These are phyloP conservation scores for Endogone sp. DNA, from an alignment of 192 early-diverging fungal species.

Conservation along the genomic window DNA sequence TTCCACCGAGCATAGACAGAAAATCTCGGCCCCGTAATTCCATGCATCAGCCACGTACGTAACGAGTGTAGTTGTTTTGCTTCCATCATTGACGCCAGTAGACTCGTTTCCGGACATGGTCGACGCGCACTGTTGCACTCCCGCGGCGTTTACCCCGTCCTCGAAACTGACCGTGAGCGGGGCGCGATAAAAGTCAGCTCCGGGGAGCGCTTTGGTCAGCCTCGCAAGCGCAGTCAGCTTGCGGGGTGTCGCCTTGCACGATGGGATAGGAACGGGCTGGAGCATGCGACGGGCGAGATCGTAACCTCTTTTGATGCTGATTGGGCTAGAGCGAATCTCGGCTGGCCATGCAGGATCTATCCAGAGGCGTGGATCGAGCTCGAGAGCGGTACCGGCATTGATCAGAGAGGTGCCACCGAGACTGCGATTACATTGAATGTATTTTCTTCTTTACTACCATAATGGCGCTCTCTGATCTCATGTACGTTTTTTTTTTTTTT, in stretches of 20 bases:
- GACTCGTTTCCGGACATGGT: conserved; percentile 40
- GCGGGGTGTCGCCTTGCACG: not conserved
- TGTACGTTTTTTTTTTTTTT: too few species aligned
- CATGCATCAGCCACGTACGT: conserved; percentile 46
- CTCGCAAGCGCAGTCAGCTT: not conserved
- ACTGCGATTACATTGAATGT: conserved; percentile 17
- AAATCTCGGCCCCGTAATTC: conserved; percentile 47
- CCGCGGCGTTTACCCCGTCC: conserved; percentile 35
- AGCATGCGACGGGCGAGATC: not conserved
- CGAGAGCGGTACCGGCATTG: conserved; percentile 40
- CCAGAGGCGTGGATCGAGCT: conserved; percentile 35
- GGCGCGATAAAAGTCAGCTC: conserved; percentile 29
- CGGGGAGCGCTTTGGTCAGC: conserved; percentile 8
- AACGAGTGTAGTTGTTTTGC: conserved; percentile 41
- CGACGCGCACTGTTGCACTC: conserved; percentile 29
- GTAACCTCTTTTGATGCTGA: not conserved
- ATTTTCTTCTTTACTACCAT: conserved; percentile 27
- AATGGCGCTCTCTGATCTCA: too few species aligned
- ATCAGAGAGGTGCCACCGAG: conserved; percentile 43
- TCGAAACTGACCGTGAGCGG: conserved; percentile 38
- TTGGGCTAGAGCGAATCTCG: not conserved
- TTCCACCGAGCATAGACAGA: conserved; percentile 28
- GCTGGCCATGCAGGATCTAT: not conserved
- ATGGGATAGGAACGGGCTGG: not conserved
- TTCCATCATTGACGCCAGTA: conserved; percentile 42